Evolutionary conservation across 2,329 filamentous ascomycete species (phyloP), one percentile per base, ranked within the genome.

Genomic region (Coniochaeta sp.): DNA sequence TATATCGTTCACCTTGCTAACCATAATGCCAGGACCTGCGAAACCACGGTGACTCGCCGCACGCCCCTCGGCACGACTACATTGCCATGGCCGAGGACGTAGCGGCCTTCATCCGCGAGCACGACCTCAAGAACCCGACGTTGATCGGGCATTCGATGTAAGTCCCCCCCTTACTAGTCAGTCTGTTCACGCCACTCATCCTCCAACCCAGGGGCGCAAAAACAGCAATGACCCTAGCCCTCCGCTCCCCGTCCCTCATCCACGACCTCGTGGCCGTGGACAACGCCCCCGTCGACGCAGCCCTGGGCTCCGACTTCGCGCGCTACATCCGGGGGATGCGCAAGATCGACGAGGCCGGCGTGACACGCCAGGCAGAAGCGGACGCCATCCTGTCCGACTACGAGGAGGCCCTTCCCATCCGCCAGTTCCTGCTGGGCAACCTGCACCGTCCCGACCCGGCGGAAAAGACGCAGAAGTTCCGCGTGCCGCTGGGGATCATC

Each of bases 111-210:
- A 85, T 97, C 52, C 61, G 76, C 5, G 72, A 87, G 51, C 86
- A 95, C 66, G 73, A 76, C 3, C 71, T 96, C n/a, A 72, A 78
- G 42, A 73, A 87, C 26, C 76, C 85, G 2, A 90, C 87, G 0
- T 71, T 97, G 27, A 94, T 97, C 61, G 92, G 92, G 0, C 94
- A 97, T 70, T 96, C 90, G 1, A 97, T 97, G 92, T 88, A 69
- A 62, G 78, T 7, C 51, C 20, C 10, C 30, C 31, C 18, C 35
- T 14, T 24, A 20, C 4, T 46, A 8, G 31, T 28, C 8, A 12
- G 30, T 13, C n/a, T n/a, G n/a, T n/a, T n/a, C n/a, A n/a, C n/a
- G n/a, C n/a, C 14, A 16, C 28, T 20, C 22, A 55, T 16, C 42
- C 10, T 8, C 13, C 24, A 12, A n/a, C n/a, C 22, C 53, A 87